phyloP scores from a whole-genome alignment of 2,329 filamentous ascomycete genomes.

The Ceratocystis ficicola region DNA sequence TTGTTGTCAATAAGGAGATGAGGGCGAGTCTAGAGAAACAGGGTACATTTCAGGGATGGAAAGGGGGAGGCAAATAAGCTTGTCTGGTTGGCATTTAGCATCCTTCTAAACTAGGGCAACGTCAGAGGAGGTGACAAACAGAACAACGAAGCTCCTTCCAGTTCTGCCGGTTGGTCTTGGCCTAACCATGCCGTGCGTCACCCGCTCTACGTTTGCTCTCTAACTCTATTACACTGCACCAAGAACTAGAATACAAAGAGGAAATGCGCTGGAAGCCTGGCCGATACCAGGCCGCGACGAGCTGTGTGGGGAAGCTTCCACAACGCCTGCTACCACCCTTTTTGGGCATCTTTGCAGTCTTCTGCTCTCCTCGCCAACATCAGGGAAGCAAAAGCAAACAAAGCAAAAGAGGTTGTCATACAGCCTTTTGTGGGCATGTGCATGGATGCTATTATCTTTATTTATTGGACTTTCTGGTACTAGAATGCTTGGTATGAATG shows the following conservation, averaged over 20 bases:
- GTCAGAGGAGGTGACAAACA: not conserved
- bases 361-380: too few relatives aligned
- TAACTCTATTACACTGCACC: too few relatives aligned
- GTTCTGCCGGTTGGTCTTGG: not conserved
- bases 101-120: not conserved
- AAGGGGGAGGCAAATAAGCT: not conserved
- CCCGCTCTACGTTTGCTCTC: too few relatives aligned
- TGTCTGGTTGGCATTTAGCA: not conserved
- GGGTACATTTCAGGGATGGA: not conserved
- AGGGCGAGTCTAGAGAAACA: not conserved
- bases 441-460: not conserved
- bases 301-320: too few relatives aligned
- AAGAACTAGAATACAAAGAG: too few relatives aligned
- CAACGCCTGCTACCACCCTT: too few relatives aligned
- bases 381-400: too few relatives aligned
- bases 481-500: not conserved
- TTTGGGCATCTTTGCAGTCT: too few relatives aligned
- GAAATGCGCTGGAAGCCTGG: too few relatives aligned
- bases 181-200: too few relatives aligned
- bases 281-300: too few relatives aligned
- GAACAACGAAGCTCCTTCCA: not conserved
- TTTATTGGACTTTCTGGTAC: not conserved
- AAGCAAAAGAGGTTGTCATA: too few relatives aligned
- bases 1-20: not conserved
- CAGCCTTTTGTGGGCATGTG: not conserved